Base-by-base conservation (phyloP, 2,329 filamentous ascomycete species). In the Botryotinia narcissicola region DNA sequence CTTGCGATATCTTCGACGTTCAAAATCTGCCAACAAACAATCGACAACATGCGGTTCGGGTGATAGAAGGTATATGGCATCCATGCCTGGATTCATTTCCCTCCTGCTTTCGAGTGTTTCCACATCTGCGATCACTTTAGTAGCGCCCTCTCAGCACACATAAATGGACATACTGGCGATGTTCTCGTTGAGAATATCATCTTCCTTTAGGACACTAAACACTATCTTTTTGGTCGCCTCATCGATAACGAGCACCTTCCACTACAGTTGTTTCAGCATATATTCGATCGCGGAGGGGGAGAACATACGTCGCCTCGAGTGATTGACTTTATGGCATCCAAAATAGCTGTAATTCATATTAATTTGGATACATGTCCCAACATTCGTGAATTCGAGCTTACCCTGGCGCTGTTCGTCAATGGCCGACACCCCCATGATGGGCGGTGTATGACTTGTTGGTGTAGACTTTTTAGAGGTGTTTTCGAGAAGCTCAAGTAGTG, bases 111-210 rank as follows among this genome's bases (percentile, higher is more conserved):
- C 95, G 84, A 99, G 97, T 80, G 90, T 90, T 86, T 98, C 95
- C 82, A 99, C 95, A 83, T 97, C 95, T 97, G 83, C 74, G 35
- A 73, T 74, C 70, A 64, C 73, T 59, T 77, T 70, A 77, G 74
- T 59, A 74, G 60, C 61, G 70, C 22, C 60, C 69, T 32, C 32
- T 25, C 44, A 48, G 22, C 10, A 25, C 29, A n/a, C 29, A 25
- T 29, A 64, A 40, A 25, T 44, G 6, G n/a, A 80, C 80, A 63
- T 79, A 97, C 95, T 97, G 78, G 95, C 95, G 83, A 99, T 93
- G 82, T 97, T 97, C 84, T 94, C 90, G 82, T 97, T 97, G 84
- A 99, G 91, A 78, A 99, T 97, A 80, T 98, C 94, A 89, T 99
- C 95, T 85, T 98, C 93, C 80, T 94, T 95, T 81, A 95, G 89